A percentile compares a stretch with the other conserved stretches of the same genome.
These are phyloP conservation scores for Sextonia rubra DNA, from an alignment of 164 flowering plant genomes.

Conservation along the genomic window DNA sequence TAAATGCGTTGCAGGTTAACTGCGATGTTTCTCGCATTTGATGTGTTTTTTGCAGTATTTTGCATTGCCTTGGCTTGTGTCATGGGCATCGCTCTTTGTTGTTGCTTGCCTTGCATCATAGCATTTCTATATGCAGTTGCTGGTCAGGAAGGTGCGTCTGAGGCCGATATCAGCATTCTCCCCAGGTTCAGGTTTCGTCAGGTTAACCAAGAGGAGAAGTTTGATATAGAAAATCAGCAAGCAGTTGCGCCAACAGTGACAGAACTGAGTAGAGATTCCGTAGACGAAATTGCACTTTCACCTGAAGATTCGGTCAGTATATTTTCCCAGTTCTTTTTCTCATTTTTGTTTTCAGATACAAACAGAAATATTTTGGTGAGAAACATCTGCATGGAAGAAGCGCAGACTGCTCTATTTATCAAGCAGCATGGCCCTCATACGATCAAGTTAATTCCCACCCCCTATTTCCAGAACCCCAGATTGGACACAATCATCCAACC, in stretches of 20 bases:
- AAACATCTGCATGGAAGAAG: no score
- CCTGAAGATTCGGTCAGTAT: conserved; percentile 65
- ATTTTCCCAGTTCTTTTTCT: not conserved
- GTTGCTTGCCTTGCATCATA: conserved; percentile 52
- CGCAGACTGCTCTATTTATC: no score
- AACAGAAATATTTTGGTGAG: no score
- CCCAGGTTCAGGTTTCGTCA: conserved; percentile 45
- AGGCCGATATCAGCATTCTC: conserved; percentile 52
- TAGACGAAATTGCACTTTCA: conserved; percentile 40
- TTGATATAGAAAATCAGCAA: conserved; percentile 22
- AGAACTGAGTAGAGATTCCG: conserved; percentile 14
- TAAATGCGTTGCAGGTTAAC: conserved; percentile 55
- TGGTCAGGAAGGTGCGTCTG: conserved; percentile 61
- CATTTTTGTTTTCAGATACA: not conserved
- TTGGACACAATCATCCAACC: no score
- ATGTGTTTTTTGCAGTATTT: conserved; percentile 60
- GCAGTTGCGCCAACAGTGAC: conserved; percentile 15
- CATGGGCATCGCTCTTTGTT: conserved; percentile 48
- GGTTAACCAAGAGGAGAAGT: conserved; percentile 9
- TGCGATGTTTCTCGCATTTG: conserved; percentile 65
- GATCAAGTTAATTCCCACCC: no score
- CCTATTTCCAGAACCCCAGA: no score
- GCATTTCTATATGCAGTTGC: conserved; percentile 51
- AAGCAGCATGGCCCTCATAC: no score
- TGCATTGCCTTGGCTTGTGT: conserved; percentile 55